Evolutionary conservation across 345 rosid genomes (phyloP), one percentile per base, ranked within the genome.

Genomic region (Euphorbia lathyris): DNA sequence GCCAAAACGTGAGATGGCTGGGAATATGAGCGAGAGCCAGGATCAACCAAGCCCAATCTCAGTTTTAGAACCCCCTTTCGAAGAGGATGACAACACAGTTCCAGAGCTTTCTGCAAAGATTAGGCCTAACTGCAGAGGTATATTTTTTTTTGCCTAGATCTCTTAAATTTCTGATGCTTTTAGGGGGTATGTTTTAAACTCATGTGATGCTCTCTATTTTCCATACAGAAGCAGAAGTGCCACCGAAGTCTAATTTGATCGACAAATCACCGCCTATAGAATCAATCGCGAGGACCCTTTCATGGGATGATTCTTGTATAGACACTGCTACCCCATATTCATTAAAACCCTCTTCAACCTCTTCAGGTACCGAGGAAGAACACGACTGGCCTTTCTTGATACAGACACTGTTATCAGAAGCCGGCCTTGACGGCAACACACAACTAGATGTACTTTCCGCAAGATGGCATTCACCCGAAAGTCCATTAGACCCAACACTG

Each of bases 11-110:
- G 65, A 66, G 51, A 58, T 79, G 67, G 56, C 72, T 58, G 79
- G 75, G 63, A 82, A 55, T 79, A 69, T 50, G 32, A 83, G 72
- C 63, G 90, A 87, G 79, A 91, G 83, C 86, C 96, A 85, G 80
- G 97, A 90, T 81, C 99, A 92, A 75, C 98, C 93, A 36, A 96
- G 98, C 77, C 99, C 97, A 55, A 85, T 87, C 45, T 92, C 99
- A 5, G 97, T 89, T 83, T 77, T 96, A 76, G 89, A 92, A 32
- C 83, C 80, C 9, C 81, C 79, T 52, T 96, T 92, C 32, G 86
- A 86, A 57, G 96, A 92, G 76, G 90, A 90, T 79, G 83, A 83
- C 76, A 79, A 57, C 65, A 22, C 67, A 71, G 71, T 66, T 69
- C 71, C 76, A 27, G 91, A 82, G 75, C 78, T 67, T 50, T 82